Percentiles rank a stretch among this genome's conserved stretches.
Conservation (phyloP, 768 basidiomycete genomes). For the Agrocybe pediades region DNA sequence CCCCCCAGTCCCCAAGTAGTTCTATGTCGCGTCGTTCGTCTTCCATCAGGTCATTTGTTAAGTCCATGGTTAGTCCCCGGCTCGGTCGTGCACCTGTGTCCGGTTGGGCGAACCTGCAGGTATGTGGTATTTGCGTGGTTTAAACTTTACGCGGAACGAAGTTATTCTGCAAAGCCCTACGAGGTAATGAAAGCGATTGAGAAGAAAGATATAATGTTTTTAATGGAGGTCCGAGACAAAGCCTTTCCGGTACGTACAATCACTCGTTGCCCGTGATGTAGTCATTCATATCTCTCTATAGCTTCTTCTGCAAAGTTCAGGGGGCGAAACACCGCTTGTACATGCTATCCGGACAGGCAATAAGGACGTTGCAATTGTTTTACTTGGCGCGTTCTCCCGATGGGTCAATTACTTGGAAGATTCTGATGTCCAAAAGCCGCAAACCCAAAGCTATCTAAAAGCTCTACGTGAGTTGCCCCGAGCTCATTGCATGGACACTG, state of each 20-base stretch:
- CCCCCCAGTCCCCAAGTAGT: slow-evolving; percentile 15
- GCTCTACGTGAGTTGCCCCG: slow-evolving; percentile 65
- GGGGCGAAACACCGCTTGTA: slow-evolving; percentile 84
- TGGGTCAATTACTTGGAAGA: slow-evolving; percentile 90
- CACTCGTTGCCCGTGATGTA: not conserved
- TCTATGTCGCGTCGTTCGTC: slow-evolving; percentile 30
- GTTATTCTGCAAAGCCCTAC: slow-evolving; percentile 34
- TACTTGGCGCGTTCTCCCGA: slow-evolving; percentile 89
- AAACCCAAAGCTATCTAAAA: slow-evolving; percentile 75
- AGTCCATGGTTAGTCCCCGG: slow-evolving; percentile 22
- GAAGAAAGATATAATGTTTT: slow-evolving; percentile 74
- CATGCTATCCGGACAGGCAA: slow-evolving; percentile 89
- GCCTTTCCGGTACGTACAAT: slow-evolving; percentile 68
- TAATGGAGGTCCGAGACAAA: slow-evolving; percentile 82
- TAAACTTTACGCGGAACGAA: not conserved
- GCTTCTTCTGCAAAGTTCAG: slow-evolving; percentile 83
- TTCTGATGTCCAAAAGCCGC: slow-evolving; percentile 67
- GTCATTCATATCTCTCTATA: slow-evolving; percentile 23
- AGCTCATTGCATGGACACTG: not conserved
- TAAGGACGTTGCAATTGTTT: slow-evolving; percentile 81
- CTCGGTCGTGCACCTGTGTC: slow-evolving; percentile 16
- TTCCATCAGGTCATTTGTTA: slow-evolving; percentile 33
- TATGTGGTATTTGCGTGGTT: slow-evolving; percentile 20
- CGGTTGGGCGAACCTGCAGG: slow-evolving; percentile 30
- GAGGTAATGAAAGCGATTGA: slow-evolving; percentile 87